Evolutionary conservation across 495 filamentous ascomycete species (phyloP).

Genomic region (Aspergillus carlsbadensis): DNA sequence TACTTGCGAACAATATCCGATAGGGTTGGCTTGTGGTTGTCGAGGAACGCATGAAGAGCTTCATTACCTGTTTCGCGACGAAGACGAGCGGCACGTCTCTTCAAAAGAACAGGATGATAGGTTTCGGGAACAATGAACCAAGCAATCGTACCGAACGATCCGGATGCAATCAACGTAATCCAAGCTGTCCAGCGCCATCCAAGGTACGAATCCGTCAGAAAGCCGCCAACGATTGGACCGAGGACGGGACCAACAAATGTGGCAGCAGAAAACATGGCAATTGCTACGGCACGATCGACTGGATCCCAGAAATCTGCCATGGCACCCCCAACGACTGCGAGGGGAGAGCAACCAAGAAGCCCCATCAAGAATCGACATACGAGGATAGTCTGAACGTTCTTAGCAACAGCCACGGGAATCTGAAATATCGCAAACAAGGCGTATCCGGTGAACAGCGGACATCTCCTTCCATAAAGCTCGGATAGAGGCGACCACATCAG

Average conservation of each 20-base stretch:
- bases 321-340: slow-evolving; percentile 60
- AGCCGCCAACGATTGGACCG: slow-evolving; percentile 51
- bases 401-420: slow-evolving; percentile 59
- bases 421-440: slow-evolving; percentile 59
- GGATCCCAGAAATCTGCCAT: slow-evolving; percentile 62
- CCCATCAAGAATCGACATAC: slow-evolving; percentile 62
- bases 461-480: slow-evolving; percentile 56
- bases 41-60: slow-evolving; percentile 57
- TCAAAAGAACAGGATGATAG: slow-evolving; percentile 55
- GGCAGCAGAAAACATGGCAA: slow-evolving; percentile 53
- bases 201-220: slow-evolving; percentile 53
- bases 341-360: slow-evolving; percentile 60
- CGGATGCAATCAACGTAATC: slow-evolving; percentile 58
- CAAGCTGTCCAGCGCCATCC: slow-evolving; percentile 67
- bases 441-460: slow-evolving; percentile 57
- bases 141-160: slow-evolving; percentile 47
- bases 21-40: slow-evolving; percentile 51
- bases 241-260: slow-evolving; percentile 58
- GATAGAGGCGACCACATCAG: slow-evolving; percentile 55
- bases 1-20: slow-evolving; percentile 48
- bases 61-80: slow-evolving; percentile 62
- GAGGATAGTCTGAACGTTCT: slow-evolving; percentile 58
- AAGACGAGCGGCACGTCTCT: slow-evolving; percentile 53
- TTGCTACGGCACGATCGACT: slow-evolving; percentile 59
- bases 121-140: slow-evolving; percentile 61